phyloP scores from a whole-genome alignment of 2,329 filamentous ascomycete genomes.

The Cladosporium sp. region DNA sequence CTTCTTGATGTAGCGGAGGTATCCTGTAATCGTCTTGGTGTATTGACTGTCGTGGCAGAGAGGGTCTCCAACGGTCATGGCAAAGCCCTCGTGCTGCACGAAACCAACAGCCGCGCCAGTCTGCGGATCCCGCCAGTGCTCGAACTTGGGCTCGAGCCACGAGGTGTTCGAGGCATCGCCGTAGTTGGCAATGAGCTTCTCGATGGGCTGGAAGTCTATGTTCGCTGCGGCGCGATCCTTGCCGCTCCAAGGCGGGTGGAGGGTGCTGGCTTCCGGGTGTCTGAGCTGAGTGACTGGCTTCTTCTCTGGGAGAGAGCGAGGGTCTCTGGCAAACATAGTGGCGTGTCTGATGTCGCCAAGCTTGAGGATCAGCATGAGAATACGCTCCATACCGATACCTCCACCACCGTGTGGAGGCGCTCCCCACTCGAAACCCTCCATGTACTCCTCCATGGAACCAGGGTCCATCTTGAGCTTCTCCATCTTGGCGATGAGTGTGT shows the following conservation, averaged over 20 bases:
- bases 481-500: constrained; percentile 74
- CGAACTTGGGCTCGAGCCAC: constrained; percentile 85
- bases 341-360: constrained; percentile 87
- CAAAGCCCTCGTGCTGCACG: constrained; percentile 71
- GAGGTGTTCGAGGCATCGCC: constrained; percentile 92
- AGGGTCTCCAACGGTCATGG: constrained; percentile 82
- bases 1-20: constrained; percentile 69
- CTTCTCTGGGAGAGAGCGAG: constrained; percentile 74
- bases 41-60: constrained; percentile 79
- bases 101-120: constrained; percentile 85
- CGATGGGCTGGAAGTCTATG: constrained; percentile 65
- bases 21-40: constrained; percentile 65
- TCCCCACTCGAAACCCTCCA: constrained; percentile 82
- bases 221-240: constrained; percentile 44
- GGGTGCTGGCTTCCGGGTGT: constrained; percentile 82
- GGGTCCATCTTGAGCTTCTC: constrained; percentile 69
- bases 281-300: constrained; percentile 62
- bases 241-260: constrained; percentile 61
- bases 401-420: constrained; percentile 86
- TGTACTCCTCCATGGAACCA: constrained; percentile 83
- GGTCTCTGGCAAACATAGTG: constrained; percentile 82
- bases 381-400: constrained; percentile 83
- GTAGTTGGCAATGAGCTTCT: constrained; percentile 91
- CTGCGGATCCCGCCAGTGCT: constrained; percentile 75
- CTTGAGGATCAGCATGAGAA: constrained; percentile 80